These are phyloP conservation scores for Diplocarpon mali DNA, from an alignment of 2,329 filamentous ascomycete genomes.

Conservation along the genomic window DNA sequence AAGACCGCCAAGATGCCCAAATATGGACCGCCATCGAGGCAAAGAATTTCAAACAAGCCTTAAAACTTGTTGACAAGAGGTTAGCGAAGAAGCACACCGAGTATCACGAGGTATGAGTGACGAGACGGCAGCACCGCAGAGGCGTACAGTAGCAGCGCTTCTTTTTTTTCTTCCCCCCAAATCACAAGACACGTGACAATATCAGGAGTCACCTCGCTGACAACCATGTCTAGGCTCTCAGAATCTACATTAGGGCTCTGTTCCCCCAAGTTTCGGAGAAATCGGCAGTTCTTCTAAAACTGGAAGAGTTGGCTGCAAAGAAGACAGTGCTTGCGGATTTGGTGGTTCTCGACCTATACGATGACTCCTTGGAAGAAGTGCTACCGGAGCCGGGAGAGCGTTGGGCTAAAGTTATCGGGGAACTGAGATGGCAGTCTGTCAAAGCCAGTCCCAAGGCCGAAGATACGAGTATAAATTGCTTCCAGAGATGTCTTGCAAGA, in stretches of 20 bases:
- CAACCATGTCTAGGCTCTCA: constrained; percentile 22
- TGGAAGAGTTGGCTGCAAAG: constrained; percentile 21
- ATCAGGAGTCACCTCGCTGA: constrained; percentile 9
- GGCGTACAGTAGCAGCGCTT: too few species aligned
- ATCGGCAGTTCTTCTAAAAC: constrained; percentile 17
- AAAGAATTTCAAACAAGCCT: constrained; percentile 27
- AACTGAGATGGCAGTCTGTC: constrained; percentile 24
- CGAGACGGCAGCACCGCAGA: neutral
- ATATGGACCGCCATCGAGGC: constrained; percentile 28
- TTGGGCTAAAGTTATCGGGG: constrained; percentile 25
- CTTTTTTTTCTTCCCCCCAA: too few species aligned
- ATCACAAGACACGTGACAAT: constrained; percentile 11
- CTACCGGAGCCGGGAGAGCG: constrained; percentile 14
- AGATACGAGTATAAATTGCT: constrained; percentile 20
- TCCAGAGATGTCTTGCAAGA: constrained; percentile 24
- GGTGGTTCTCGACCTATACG: constrained; percentile 25
- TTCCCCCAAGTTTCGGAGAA: constrained; percentile 22
- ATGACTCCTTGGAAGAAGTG: constrained; percentile 21
- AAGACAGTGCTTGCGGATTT: constrained; percentile 19
- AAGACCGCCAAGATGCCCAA: constrained; percentile 23
- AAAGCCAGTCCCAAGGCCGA: constrained; percentile 25
- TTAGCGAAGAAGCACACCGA: constrained; percentile 24
- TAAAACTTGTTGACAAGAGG: constrained; percentile 28
- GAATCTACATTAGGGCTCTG: constrained; percentile 23
- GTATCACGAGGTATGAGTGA: constrained; percentile 25